A percentile compares a stretch with the other conserved stretches of the same genome.
These are phyloP conservation scores for Neopestalotiopsis clavispora DNA, from an alignment of 2,329 filamentous ascomycete genomes.

Conservation along the genomic window DNA sequence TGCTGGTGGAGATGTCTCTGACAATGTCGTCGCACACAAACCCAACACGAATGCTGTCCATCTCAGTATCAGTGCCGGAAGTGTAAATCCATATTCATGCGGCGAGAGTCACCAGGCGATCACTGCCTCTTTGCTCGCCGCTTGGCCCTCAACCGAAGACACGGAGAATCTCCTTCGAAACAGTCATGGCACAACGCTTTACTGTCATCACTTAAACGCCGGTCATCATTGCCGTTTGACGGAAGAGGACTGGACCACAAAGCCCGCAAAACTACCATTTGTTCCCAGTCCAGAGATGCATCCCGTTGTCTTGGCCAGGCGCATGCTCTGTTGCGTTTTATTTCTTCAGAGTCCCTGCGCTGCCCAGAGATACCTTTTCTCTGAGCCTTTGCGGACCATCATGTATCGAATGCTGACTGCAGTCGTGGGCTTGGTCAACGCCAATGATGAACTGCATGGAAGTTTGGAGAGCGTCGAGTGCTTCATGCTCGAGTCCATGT, in stretches of 20 bases:
- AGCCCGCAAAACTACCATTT: neutral
- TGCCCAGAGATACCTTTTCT: neutral
- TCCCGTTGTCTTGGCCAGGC: neutral
- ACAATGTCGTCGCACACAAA: neutral
- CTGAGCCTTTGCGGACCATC: neutral
- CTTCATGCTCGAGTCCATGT: conserved; percentile 49
- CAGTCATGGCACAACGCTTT: neutral
- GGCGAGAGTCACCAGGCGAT: neutral
- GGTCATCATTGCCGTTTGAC: neutral
- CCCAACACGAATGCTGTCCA: neutral
- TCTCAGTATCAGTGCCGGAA: neutral
- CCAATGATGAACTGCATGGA: conserved; percentile 48
- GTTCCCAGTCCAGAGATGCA: neutral
- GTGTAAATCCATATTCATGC: neutral
- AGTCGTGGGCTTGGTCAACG: conserved; percentile 41
- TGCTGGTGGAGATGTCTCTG: neutral
- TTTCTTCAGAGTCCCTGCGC: neutral
- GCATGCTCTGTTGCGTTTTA: neutral
- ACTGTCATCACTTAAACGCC: neutral
- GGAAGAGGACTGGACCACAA: neutral
- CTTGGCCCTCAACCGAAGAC: neutral
- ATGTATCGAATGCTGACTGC: conserved; percentile 4
- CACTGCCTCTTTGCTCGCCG: neutral
- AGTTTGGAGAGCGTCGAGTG: conserved; percentile 54
- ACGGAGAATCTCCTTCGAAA: neutral